Conservation (phyloP, 495 filamentous ascomycete species). For the Penicillium antarcticum region DNA sequence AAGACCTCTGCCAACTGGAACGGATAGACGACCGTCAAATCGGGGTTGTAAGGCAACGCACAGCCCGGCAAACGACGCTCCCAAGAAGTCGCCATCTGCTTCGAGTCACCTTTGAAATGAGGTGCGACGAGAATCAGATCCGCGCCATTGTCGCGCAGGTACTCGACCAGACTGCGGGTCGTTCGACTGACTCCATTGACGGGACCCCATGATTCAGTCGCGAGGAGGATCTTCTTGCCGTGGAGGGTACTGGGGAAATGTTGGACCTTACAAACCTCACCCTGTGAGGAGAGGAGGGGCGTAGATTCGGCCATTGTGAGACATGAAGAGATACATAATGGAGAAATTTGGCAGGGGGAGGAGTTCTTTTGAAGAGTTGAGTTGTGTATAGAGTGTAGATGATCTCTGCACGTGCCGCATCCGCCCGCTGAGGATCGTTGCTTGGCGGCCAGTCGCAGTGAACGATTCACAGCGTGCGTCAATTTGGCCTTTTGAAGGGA, state of each 20-base stretch:
- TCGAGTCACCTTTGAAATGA: slow-evolving; percentile 28
- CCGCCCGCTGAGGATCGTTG: slow-evolving; percentile 9
- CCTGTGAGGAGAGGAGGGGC: slow-evolving; percentile 10
- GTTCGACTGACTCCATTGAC: slow-evolving; percentile 65
- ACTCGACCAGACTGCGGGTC: slow-evolving; percentile 58
- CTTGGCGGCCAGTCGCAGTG: slow-evolving; percentile 17
- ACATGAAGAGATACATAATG: neutral
- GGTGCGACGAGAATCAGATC: slow-evolving; percentile 59
- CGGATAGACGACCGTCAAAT: slow-evolving; percentile 60
- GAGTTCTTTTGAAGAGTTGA: neutral
- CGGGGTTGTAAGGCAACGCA: slow-evolving; percentile 63
- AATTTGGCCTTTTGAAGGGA: slow-evolving; percentile 1
- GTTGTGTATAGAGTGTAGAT: neutral
- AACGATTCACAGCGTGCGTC: slow-evolving; percentile 9
- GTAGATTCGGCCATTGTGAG: slow-evolving; percentile 16
- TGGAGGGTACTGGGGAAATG: slow-evolving; percentile 45
- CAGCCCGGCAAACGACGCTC: slow-evolving; percentile 55
- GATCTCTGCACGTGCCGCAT: slow-evolving; percentile 11
- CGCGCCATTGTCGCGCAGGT: slow-evolving; percentile 53
- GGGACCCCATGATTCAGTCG: slow-evolving; percentile 62
- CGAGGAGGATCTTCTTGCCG: slow-evolving; percentile 55
- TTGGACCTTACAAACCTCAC: neutral
- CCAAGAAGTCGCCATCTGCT: slow-evolving; percentile 10
- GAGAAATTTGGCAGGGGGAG: neutral
- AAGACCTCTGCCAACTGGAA: slow-evolving; percentile 55